These are phyloP conservation scores for Alternaria incomplexa DNA, from an alignment of 2,329 filamentous ascomycete genomes.

Conservation along the genomic window DNA sequence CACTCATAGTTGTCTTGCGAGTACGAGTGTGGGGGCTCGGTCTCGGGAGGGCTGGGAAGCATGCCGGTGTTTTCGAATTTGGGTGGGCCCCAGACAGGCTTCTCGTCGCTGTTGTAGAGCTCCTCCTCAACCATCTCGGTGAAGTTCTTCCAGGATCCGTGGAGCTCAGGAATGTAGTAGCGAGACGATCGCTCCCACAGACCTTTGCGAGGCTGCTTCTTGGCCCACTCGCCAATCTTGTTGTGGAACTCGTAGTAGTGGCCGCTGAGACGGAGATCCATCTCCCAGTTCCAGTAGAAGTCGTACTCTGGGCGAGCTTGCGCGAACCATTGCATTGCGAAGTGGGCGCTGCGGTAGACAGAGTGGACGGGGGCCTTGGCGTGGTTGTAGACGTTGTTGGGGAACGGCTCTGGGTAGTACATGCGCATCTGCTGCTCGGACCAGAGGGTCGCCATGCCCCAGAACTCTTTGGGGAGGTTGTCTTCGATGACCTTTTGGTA, in stretches of 20 bases:
- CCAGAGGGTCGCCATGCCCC: slow-evolving; percentile 88
- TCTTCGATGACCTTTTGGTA: slow-evolving; percentile 72
- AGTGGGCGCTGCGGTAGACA: slow-evolving; percentile 74
- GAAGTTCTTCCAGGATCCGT: slow-evolving; percentile 73
- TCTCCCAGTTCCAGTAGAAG: slow-evolving; percentile 84
- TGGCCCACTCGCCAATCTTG: slow-evolving; percentile 68
- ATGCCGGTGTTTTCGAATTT: slow-evolving; percentile 57
- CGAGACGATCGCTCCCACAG: slow-evolving; percentile 76
- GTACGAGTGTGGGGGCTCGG: slow-evolving; percentile 65
- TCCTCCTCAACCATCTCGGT: slow-evolving; percentile 68
- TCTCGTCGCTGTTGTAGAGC: slow-evolving; percentile 54
- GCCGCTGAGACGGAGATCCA: slow-evolving; percentile 80
- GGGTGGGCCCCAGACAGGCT: slow-evolving; percentile 69
- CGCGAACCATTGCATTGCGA: slow-evolving; percentile 59
- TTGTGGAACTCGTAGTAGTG: slow-evolving; percentile 84
- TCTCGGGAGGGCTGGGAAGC: slow-evolving; percentile 66
- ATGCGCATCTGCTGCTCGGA: slow-evolving; percentile 91
- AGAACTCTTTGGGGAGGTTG: slow-evolving; percentile 82
- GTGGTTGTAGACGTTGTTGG: slow-evolving; percentile 73
- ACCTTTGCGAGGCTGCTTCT: slow-evolving; percentile 72
- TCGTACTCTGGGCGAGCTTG: slow-evolving; percentile 60
- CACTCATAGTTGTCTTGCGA: slow-evolving; percentile 72
- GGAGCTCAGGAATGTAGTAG: slow-evolving; percentile 73
- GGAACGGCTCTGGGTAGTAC: slow-evolving; percentile 85
- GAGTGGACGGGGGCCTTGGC: slow-evolving; percentile 75